These are phyloP conservation scores for Trypanosoma platydactyli DNA, from an alignment of 208 protist genomes.

Conservation along the genomic window DNA sequence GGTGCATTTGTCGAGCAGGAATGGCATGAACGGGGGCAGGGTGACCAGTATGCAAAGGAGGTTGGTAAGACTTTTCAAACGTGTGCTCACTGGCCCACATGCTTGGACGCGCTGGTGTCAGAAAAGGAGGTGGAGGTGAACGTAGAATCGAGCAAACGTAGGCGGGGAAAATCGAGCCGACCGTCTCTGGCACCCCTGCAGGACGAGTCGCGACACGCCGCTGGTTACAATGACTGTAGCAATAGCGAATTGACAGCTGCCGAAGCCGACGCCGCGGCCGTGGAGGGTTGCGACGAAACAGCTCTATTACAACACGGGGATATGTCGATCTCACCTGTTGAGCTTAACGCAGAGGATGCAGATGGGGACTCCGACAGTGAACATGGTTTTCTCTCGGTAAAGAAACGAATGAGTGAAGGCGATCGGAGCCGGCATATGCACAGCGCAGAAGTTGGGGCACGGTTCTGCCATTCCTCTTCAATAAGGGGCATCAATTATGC, in stretches of 20 bases:
- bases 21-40: too few relatives aligned
- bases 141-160: neutral
- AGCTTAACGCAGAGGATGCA: slow-evolving; percentile 3
- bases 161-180: neutral
- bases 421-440: neutral
- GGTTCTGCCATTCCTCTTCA: neutral
- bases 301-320: neutral
- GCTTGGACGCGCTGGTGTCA: too few relatives aligned
- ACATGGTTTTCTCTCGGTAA: neutral
- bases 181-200: neutral
- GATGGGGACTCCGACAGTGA: slow-evolving; percentile 5
- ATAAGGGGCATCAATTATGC: neutral
- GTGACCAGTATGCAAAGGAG: too few relatives aligned
- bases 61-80: too few relatives aligned
- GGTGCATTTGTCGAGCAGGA: neutral
- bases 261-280: neutral
- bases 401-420: neutral
- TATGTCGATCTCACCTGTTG: slow-evolving; percentile 3
- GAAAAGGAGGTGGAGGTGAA: too few relatives aligned
- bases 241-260: neutral
- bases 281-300: neutral
- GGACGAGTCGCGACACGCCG: neutral
- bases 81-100: too few relatives aligned
- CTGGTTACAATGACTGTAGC: neutral
- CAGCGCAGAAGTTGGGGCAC: neutral